Base-by-base conservation (phyloP, 495 filamentous ascomycete genomes). In the Mytilinidion resinicola region DNA sequence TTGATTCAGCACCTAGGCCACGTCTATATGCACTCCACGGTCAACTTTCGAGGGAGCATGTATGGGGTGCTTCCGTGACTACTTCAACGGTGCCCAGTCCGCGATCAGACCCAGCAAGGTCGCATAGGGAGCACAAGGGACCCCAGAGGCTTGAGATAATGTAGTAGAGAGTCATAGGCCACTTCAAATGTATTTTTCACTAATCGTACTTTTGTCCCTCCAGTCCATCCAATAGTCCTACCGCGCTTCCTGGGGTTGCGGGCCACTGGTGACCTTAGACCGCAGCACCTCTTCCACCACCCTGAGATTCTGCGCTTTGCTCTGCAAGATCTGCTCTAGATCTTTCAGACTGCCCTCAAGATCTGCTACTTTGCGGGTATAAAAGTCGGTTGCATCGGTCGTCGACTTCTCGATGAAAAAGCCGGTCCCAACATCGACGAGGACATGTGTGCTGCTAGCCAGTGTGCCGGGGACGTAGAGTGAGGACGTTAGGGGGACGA, bases 351-450 rank as follows among this genome's bases (percentile, higher is more conserved):
- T 96, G 57, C 73, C 72, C 20, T 81, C 84, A 48, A 98, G 65
- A 41, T 88, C 87, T 64, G 89, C 86, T 7, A 96, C 81, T 73
- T 97, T 98, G 20, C 73, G 76, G 15, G 86, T 79, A 69, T 98
- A 98, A 66, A 97, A 98, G 48, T 85, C 82, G 35, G 78, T 78
- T 0, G 93, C 95, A 59, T 88, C 88, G 47, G 81, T 80, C 4
- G 85, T 78, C 14, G 81, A 85, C 85, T 98, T 98, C 75, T 97
- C 93, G 55, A 97, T 87, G 70, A 89, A 96, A 70, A 93, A 98
- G 3, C 93, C 93, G 0, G 93, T 98, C 14, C 93, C 93, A 15
- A 98, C 86, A 76, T 98, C 93, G 20, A 98, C 90, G 44, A 98
- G 78, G 10, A 97, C 91, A 58, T 85, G 85, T 57, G 88, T 82